Conservation (phyloP, 306 rosid genomes). For the Begonia masoniana region DNA sequence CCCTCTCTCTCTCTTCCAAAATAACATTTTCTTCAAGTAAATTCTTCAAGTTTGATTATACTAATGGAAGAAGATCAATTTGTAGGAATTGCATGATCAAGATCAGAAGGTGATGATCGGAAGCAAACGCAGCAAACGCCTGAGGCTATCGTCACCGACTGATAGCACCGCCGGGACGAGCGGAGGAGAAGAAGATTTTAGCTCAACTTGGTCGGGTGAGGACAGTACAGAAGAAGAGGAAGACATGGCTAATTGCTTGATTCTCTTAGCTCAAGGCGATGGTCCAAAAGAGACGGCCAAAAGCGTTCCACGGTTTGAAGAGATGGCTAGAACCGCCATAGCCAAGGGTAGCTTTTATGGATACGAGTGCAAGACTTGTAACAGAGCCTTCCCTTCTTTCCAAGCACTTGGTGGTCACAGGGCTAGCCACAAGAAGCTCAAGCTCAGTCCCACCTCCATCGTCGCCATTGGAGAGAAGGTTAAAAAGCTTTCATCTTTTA, state of each 20-base stretch:
- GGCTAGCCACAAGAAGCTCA: slow-evolving; percentile 79
- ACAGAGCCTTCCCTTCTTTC: slow-evolving; percentile 73
- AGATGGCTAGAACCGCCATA: background rate
- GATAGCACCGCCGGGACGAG: slow-evolving; percentile 25
- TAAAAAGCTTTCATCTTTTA: background rate
- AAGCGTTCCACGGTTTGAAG: slow-evolving; percentile 10
- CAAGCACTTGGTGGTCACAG: slow-evolving; percentile 99
- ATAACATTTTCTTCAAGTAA: background rate
- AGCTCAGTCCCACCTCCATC: background rate
- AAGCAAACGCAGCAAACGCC: slow-evolving; percentile 48
- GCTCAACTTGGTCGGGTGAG: slow-evolving; percentile 21
- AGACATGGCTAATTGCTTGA: slow-evolving; percentile 92
- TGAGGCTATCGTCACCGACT: slow-evolving; percentile 39
- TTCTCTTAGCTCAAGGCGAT: slow-evolving; percentile 71
- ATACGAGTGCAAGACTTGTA: slow-evolving; percentile 91
- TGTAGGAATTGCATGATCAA: slow-evolving; percentile 14
- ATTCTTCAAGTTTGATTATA: slow-evolving; percentile 10
- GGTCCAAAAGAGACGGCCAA: slow-evolving; percentile 12
- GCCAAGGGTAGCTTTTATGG: slow-evolving; percentile 21
- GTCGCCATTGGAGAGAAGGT: background rate
- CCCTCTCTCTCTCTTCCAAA: slow-evolving; percentile 6
- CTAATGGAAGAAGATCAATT: slow-evolving; percentile 31
- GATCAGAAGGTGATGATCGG: slow-evolving; percentile 20
- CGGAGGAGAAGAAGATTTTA: slow-evolving; percentile 16
- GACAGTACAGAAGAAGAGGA: slow-evolving; percentile 67